These are phyloP conservation scores for Fusarium sp. DNA, from an alignment of 2,329 filamentous ascomycete species.

Conservation along the genomic window DNA sequence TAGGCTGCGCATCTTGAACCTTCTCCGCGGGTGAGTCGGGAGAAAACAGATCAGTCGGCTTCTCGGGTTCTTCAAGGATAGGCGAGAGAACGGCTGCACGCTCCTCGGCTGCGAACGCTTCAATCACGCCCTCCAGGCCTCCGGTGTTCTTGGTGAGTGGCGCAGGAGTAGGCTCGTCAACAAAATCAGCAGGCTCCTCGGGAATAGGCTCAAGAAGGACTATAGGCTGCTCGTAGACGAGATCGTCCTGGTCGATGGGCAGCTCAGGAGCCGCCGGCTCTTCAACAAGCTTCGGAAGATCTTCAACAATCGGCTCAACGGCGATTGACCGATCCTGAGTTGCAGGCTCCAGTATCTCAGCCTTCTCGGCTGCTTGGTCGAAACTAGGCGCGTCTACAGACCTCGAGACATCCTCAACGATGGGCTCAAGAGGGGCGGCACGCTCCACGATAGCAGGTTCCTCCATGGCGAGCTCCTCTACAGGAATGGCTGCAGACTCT, in stretches of 20 bases:
- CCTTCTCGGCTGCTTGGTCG: neutral
- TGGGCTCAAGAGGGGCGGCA: neutral
- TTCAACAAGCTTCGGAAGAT: neutral
- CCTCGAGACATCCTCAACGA: neutral
- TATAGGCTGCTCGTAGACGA: neutral
- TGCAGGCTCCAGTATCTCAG: neutral
- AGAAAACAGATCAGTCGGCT: neutral
- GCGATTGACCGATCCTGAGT: neutral
- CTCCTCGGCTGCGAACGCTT: neutral
- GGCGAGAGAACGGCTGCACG: neutral
- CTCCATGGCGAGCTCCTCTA: neutral
- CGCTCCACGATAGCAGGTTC: neutral
- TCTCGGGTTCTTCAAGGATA: neutral
- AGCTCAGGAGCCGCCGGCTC: neutral
- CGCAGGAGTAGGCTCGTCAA: neutral
- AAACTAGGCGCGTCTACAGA: neutral
- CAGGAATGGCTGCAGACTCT: neutral
- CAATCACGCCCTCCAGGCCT: neutral
- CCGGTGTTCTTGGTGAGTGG: neutral
- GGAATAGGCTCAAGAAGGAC: neutral
- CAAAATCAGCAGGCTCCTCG: neutral
- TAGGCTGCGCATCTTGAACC: neutral
- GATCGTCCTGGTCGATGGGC: neutral
- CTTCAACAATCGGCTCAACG: neutral
- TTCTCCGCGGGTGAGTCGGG: neutral